Base-by-base conservation (phyloP, 202 grass and related monocot species). In the Bolboschoenoplectus hybrid region DNA sequence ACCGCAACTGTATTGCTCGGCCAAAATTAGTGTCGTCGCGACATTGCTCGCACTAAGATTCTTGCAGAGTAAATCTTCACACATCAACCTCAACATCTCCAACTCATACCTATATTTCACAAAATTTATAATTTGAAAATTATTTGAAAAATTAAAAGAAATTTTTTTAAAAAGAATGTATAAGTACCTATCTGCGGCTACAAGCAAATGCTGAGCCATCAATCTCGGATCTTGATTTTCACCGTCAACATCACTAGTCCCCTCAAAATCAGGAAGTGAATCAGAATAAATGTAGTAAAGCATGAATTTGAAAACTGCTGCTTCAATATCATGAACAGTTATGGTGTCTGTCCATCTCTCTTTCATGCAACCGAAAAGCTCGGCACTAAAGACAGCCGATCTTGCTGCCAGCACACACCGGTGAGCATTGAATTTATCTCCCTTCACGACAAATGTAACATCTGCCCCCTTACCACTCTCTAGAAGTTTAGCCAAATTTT, bases 271-370 rank as follows among this genome's bases (percentile, higher is more conserved):
- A 2, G 63, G 63, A 1, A 65, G 9, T 11, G 9, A 36, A 65
- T 65, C 63, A 10, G 63, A 9, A 65, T 65, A 65, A 65, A 65
- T 65, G 26, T 5, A 65, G 32, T 65, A 65, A 65, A 65, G 63
- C 63, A 65, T 36, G 9, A 5, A 35, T 11, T 36, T 65, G 63
- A 65, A 65, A 34, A 65, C 32, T 20, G 26, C 2, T 3, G 26
- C 26, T 36, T 65, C 32, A 8, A 65, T 36, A 36, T 65, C 63
- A 9, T 65, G 1, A 35, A 36, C 6, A 0, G 26, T 65, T 65
- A 65, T 65, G 19, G 2, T 4, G 9, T 65, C 7, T 1, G 32
- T 65, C 26, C 9, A 36, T 2, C 35, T 65, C 63, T 65, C 63
- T 36, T 36, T 7, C 63, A 65, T 65, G 63, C 63, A 7, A 36